phyloP scores from a whole-genome alignment of 306 rosid genomes.

The peach (Prunus persica) region Prunus_persica_NCBIv2 NC_034016.1:18105501-18106000 shows the following conservation, averaged over 20 bases:
- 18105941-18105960: constrained; percentile 52
- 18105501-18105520: constrained; percentile 46
- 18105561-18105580: constrained; percentile 7
- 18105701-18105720: neutral
- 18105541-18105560: constrained; percentile 44
- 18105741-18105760: constrained; percentile 51
- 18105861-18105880: constrained; percentile 38
- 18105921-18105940: constrained; percentile 55
- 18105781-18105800: constrained; percentile 2
- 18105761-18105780: constrained; percentile 47
- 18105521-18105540: constrained; percentile 43
- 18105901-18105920: constrained; percentile 54
- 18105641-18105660: neutral
- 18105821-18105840: constrained; percentile 2
- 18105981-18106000: constrained; percentile 48
- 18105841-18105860: constrained; percentile 42
- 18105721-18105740: constrained; percentile 32
- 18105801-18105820: constrained; percentile 1
- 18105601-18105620: neutral
- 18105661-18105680: no score
- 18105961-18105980: constrained; percentile 45
- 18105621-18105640: neutral
- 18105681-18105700: no score
- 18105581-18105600: neutral
- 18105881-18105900: constrained; percentile 36